These are phyloP conservation scores for Leavenworthia alabamica DNA, from an alignment of 345 rosid genomes.

Conservation along the genomic window DNA sequence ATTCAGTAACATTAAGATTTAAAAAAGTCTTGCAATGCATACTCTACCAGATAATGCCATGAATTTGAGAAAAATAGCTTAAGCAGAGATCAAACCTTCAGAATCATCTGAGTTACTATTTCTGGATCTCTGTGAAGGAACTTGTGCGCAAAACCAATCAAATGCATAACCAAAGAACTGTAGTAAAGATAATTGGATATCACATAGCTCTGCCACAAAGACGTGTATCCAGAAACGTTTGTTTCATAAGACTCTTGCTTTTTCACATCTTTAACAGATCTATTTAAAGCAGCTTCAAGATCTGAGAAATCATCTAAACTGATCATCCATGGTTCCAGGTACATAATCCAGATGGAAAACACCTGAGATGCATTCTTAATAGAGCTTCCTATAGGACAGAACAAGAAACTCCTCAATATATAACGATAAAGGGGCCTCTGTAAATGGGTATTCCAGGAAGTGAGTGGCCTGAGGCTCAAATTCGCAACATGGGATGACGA, in stretches of 20 bases:
- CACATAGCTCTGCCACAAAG: conserved; percentile 66
- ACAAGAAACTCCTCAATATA: conserved; percentile 72
- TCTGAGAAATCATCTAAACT: conserved; percentile 55
- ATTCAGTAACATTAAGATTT: conserved; percentile 1
- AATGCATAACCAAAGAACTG: conserved; percentile 87
- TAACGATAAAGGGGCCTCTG: conserved; percentile 80
- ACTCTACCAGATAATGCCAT: not conserved
- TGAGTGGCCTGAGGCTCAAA: conserved; percentile 34
- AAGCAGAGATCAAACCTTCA: conserved; percentile 54
- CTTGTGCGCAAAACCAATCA: conserved; percentile 90
- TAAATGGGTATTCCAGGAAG: conserved; percentile 61
- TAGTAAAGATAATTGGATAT: conserved; percentile 81
- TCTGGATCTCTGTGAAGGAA: conserved; percentile 87
- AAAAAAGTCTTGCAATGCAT: conserved; percentile 4
- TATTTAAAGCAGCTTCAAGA: conserved; percentile 47
- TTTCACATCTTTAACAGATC: conserved; percentile 33
- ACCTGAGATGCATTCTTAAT: conserved; percentile 81
- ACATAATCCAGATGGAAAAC: conserved; percentile 69
- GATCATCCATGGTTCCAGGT: conserved; percentile 75
- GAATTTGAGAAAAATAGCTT: not conserved
- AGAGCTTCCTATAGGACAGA: conserved; percentile 63
- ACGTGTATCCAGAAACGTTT: conserved; percentile 42
- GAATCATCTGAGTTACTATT: conserved; percentile 68
- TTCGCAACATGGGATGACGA: conserved; percentile 34
- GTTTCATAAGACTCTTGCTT: conserved; percentile 34